phyloP scores from a whole-genome alignment of 1,139 yeast species.

The Entelexis paramagnoliae region DNA sequence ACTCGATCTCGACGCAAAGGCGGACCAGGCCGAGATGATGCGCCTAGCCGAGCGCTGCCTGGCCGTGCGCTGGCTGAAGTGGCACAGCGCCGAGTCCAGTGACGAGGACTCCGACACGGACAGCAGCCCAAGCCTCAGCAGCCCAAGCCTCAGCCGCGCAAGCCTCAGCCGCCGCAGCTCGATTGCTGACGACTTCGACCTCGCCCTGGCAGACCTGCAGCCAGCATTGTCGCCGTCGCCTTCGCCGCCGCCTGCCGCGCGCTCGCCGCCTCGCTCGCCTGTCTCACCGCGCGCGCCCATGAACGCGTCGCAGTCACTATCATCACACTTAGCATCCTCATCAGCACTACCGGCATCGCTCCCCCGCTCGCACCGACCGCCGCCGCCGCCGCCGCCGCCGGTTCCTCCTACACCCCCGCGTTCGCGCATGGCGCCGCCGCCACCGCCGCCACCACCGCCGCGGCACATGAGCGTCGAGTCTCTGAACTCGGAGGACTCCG shows the following conservation, averaged over 20 bases:
- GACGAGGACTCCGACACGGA: not conserved
- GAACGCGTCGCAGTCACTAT: too few species aligned
- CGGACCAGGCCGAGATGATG: constrained; percentile 36
- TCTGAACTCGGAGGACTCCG: constrained; percentile 8
- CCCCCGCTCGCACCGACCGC: too few species aligned
- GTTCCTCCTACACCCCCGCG: too few species aligned
- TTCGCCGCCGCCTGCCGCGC: constrained; percentile 11
- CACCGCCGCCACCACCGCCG: constrained; percentile 15
- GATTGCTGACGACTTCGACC: not conserved
- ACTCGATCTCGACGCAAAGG: constrained; percentile 4
- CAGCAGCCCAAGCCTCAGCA: too few species aligned
- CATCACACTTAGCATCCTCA: too few species aligned
- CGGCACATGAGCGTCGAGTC: constrained; percentile 12
- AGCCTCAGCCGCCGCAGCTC: not conserved
- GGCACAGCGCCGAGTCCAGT: not conserved
- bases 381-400: too few species aligned
- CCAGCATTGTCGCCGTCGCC: not conserved
- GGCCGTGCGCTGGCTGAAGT: constrained; percentile 47
- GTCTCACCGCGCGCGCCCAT: too few species aligned
- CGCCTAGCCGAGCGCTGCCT: constrained; percentile 57
- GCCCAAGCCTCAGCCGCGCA: too few species aligned
- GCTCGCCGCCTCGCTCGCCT: not conserved
- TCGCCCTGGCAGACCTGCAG: not conserved
- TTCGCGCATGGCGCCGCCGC: too few species aligned
- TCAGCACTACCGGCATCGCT: too few species aligned